phyloP scores from a whole-genome alignment of 2,329 filamentous ascomycete genomes.

The Podosphaera fusca region DNA sequence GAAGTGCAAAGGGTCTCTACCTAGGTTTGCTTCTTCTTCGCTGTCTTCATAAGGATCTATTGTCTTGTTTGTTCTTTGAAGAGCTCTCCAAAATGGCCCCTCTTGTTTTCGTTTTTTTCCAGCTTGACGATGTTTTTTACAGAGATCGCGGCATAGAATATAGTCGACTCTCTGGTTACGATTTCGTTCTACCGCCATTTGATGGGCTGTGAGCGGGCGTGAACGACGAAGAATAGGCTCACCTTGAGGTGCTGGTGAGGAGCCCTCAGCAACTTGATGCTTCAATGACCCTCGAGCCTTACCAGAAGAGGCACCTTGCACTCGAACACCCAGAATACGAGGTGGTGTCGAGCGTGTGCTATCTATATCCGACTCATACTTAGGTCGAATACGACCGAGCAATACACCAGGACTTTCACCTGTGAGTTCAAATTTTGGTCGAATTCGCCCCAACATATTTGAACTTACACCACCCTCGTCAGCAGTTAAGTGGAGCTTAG shows the following conservation, averaged over 20 bases:
- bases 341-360: slow-evolving; percentile 30
- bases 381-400: slow-evolving; percentile 38
- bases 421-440: slow-evolving; percentile 30
- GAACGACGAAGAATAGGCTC: slow-evolving; percentile 29
- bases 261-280: slow-evolving; percentile 35
- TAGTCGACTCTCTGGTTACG: slow-evolving; percentile 60
- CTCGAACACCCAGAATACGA: slow-evolving; percentile 13
- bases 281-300: slow-evolving; percentile 27
- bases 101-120: slow-evolving; percentile 38
- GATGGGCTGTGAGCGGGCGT: slow-evolving; percentile 58
- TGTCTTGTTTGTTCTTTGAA: slow-evolving; percentile 35
- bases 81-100: slow-evolving; percentile 42
- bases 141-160: slow-evolving; percentile 52
- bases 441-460: slow-evolving; percentile 34
- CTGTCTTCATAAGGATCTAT: slow-evolving; percentile 35
- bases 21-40: slow-evolving; percentile 29
- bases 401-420: slow-evolving; percentile 22
- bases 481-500: slow-evolving; percentile 17
- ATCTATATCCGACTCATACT: slow-evolving; percentile 33
- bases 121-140: slow-evolving; percentile 38
- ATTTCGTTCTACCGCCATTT: slow-evolving; percentile 59
- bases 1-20: slow-evolving; percentile 19
- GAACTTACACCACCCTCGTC: slow-evolving; percentile 23
- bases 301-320: slow-evolving; percentile 9
- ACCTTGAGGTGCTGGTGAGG: slow-evolving; percentile 29